Base-by-base conservation (phyloP, 495 filamentous ascomycete species). In the Polyplosphaeria fusca region DNA sequence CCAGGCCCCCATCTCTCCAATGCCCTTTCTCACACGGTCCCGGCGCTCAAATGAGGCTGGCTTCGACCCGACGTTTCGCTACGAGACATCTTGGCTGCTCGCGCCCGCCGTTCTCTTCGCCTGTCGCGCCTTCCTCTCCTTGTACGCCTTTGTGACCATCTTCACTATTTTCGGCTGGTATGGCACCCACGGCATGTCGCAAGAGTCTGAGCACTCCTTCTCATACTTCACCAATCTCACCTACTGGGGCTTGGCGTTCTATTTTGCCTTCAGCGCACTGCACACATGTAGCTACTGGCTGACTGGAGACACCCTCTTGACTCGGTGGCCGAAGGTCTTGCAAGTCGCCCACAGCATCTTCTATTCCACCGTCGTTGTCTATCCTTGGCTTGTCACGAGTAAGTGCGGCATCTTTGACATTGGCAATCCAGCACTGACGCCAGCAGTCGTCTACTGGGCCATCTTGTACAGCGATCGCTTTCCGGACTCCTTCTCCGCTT, bases 181-280 rank as follows among this genome's bases (percentile, higher is more conserved):
- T 44, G 74, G 73, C 22, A 70, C 75, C 19, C 49, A 69, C 27
- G 70, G 74, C 65, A 61, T 66, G 2, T 69, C 71, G 46, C 11
- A 47, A 9, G 47, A 27, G 4, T 70, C 78, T 38, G 71, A 72
- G 24, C 67, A 73, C 38, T 73, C 73, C 44, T 93, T 92, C 77
- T 85, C 81, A 60, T 94, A 79, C 78, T 94, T 94, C 75, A 94
- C 89, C 38, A 78, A 79, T 66, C 69, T 87, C 45, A 86, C 84
- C 3, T 91, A 86, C 75, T 92, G 87, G 86, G 86, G 87, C 0
- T 63, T 91, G 19, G 84, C 76, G 18, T 92, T 91, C 73, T 94
- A 93, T 75, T 85, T 84, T 68, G 73, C 81, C 16, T 71, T 83
- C 52, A 71, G 82, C 0, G 73, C 81, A 3, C 42, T 81, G 19